Evolutionary conservation across 2,329 filamentous ascomycete genomes (phyloP), one percentile per base, ranked within the genome.

Genomic region (Pestalotiopsis sp.): DNA sequence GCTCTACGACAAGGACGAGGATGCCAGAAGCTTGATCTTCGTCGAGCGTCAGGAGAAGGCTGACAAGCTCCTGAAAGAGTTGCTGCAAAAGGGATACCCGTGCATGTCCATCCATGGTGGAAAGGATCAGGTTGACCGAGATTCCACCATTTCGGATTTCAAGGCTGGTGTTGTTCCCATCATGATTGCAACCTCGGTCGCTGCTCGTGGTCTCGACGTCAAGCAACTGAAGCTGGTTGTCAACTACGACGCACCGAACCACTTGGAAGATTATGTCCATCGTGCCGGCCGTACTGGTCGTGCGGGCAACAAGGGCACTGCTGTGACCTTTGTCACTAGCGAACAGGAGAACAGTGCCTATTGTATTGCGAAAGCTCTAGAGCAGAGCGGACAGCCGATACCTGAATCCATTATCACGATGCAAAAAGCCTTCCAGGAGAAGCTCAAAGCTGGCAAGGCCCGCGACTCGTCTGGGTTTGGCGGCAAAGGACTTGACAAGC

Each of bases 181-280:
- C 68, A 85, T 99, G 77, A 92, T 98, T 76, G 96, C 96, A 12
- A 99, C 96, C 0, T 98, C 95, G 12, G 94, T 99, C 69, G 96
- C 96, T 52, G 96, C 96, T 64, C 93, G 96, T 80, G 96, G 96
- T 70, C 85, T 99, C 56, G 96, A 99, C 79, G 95, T 99, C 59
- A 97, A 98, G 81, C 94, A 97, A 78, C 86, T 99, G 41, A 98
- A 97, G 80, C 87, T 98, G 39, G 96, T 99, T 66, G 91, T 99
- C 82, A 98, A 98, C 81, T 98, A 94, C 78, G 95, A 98, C 77
- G 93, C 92, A 0, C 95, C 95, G 0, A 97, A 97, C 75, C 95
- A 98, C 81, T 82, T 97, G 70, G 96, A 99, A 81, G 96, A 98
- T 77, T 98, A 98, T 76, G 95, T 98, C 56, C 96, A 98, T 79